Percentiles rank a stretch among this genome's conserved stretches.
phyloP scores from a whole-genome alignment of 179 eudicot genomes.

The Silene coronaria region DNA sequence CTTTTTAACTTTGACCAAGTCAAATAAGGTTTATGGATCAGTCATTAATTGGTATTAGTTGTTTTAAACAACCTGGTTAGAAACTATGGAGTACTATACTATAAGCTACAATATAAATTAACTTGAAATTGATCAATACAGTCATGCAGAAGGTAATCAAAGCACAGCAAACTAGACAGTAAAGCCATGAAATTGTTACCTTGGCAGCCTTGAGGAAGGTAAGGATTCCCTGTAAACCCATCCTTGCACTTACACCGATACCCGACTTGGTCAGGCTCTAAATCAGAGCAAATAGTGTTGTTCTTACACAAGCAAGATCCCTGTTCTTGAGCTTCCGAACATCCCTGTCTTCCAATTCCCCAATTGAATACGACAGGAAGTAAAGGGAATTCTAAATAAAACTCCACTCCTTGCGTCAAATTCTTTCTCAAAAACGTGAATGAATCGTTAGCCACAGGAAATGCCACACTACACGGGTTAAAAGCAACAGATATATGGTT shows the following conservation, averaged over 20 bases:
- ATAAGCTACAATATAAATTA: too few species aligned
- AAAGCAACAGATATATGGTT: conserved; percentile 16
- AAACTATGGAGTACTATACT: not conserved
- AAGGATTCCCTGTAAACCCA: conserved; percentile 32
- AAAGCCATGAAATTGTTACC: conserved; percentile 17
- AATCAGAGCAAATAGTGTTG: conserved; percentile 7
- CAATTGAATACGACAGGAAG: conserved; percentile 29
- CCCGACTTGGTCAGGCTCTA: conserved; percentile 1
- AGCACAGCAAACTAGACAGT: not conserved
- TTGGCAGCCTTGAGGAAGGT: conserved; percentile 27
- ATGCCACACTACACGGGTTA: conserved; percentile 29
- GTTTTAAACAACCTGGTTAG: not conserved
- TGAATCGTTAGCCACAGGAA: conserved; percentile 14
- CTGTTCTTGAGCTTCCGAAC: conserved; percentile 3
- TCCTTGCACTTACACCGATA: conserved; percentile 29
- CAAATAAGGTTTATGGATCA: not conserved
- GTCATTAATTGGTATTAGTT: not conserved
- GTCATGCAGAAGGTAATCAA: too few species aligned
- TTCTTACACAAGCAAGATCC: conserved; percentile 22
- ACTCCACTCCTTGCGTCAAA: not conserved
- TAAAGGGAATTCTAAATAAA: not conserved
- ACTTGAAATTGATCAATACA: too few species aligned
- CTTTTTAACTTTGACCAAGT: not conserved
- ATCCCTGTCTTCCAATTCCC: conserved; percentile 19
- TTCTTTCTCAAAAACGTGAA: not conserved